Conservation (phyloP, 1,139 yeast species). For the Scheffersomyces parashehatae region DNA sequence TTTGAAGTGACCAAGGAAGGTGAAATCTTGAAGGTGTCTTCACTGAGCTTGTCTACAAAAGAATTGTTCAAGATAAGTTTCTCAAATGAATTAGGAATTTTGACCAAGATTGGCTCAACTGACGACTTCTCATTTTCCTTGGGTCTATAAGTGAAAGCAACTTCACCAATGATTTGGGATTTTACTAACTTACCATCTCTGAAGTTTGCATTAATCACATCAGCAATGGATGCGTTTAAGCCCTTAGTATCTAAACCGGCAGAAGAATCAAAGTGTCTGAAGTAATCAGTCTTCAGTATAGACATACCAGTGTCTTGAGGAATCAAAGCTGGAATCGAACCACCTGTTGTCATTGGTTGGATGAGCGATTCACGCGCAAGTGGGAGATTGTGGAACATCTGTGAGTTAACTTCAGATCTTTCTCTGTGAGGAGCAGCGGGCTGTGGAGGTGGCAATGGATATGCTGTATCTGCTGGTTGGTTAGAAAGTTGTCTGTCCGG, state of each 20-base stretch:
- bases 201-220: conserved; percentile 73
- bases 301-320: conserved; percentile 26
- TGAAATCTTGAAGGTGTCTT: conserved; percentile 28
- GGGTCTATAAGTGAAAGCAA: conserved; percentile 68
- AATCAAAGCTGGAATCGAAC: conserved; percentile 15
- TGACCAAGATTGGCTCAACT: conserved; percentile 21
- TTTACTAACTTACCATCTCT: conserved; percentile 61
- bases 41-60: conserved; percentile 37
- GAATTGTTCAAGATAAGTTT: conserved; percentile 44
- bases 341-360: conserved; percentile 16
- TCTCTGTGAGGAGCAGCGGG: conserved; percentile 5
- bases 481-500: neutral
- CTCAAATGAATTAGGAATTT: conserved; percentile 34
- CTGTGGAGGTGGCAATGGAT: conserved; percentile 4
- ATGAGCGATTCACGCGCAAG: conserved; percentile 40
- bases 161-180: conserved; percentile 73
- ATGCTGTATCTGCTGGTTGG: conserved; percentile 2
- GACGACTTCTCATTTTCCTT: conserved; percentile 12
- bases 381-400: conserved; percentile 53
- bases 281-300: conserved; percentile 26
- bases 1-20: conserved; percentile 47
- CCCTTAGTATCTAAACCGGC: conserved; percentile 53
- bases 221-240: conserved; percentile 76
- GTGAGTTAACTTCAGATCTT: conserved; percentile 55
- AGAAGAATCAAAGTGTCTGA: conserved; percentile 46